phyloP scores from a whole-genome alignment of 768 basidiomycete genomes.

The Rhizopogon sp. region DNA sequence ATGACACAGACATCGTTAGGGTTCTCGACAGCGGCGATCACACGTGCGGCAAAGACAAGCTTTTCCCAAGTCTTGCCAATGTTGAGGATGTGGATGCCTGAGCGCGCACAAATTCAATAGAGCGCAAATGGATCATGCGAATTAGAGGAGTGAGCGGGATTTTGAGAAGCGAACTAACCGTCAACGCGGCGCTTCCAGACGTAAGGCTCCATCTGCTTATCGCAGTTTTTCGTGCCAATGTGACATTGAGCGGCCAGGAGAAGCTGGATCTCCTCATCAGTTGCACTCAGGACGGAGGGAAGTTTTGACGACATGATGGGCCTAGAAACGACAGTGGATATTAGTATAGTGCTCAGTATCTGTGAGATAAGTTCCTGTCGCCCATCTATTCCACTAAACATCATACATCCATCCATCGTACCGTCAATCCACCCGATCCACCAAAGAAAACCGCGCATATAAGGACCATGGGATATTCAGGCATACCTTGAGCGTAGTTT shows the following conservation, averaged over 20 bases:
- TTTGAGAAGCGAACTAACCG: conserved; percentile 50
- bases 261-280: conserved; percentile 96
- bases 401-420: conserved; percentile 32
- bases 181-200: conserved; percentile 96
- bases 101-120: background rate
- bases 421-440: conserved; percentile 21
- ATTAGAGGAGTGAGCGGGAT: conserved; percentile 9
- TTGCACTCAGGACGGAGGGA: conserved; percentile 87
- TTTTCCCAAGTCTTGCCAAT: conserved; percentile 99
- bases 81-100: conserved; percentile 96
- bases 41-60: conserved; percentile 94
- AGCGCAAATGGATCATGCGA: background rate
- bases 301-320: conserved; percentile 77
- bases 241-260: conserved; percentile 94
- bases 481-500: conserved; percentile 39
- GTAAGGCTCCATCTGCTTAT: conserved; percentile 98
- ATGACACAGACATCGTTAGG: conserved; percentile 98
- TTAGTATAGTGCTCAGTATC: background rate
- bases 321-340: conserved; percentile 1
- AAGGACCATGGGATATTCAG: background rate
- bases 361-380: conserved; percentile 17
- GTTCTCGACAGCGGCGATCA: conserved; percentile 97
- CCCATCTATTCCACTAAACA: conserved; percentile 23
- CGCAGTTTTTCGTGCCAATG: conserved; percentile 98
- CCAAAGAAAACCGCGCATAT: conserved; percentile 7